Conservation (phyloP, 2,329 filamentous ascomycete genomes). For the Neonectria ditissima region DNA sequence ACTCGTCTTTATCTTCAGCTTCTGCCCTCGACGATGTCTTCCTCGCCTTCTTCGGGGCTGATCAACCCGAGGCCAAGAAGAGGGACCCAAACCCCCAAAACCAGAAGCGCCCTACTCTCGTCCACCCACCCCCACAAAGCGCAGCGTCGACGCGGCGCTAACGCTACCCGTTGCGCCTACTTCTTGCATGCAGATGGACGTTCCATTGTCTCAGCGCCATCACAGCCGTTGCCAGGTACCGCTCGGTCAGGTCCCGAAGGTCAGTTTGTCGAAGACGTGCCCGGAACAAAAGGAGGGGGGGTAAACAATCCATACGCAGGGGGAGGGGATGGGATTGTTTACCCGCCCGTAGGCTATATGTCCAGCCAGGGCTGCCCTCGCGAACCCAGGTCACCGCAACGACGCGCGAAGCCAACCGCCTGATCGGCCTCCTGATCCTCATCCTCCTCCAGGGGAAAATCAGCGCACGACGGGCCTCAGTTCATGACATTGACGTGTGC, state of each 20-base stretch:
- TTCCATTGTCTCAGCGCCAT: slow-evolving; percentile 37
- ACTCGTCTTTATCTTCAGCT: background rate
- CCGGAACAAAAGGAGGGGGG: background rate
- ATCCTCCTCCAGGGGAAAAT: slow-evolving; percentile 8
- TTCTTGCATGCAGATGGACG: slow-evolving; percentile 33
- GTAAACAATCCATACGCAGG: slow-evolving; percentile 9
- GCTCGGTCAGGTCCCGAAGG: slow-evolving; percentile 45
- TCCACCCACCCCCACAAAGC: slow-evolving; percentile 36
- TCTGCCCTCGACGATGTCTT: slow-evolving; percentile 12
- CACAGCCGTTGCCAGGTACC: slow-evolving; percentile 35
- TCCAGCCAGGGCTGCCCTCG: slow-evolving; percentile 16
- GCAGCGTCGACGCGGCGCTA: slow-evolving; percentile 37
- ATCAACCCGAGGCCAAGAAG: slow-evolving; percentile 37
- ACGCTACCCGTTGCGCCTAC: slow-evolving; percentile 36
- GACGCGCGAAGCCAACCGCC: slow-evolving; percentile 14
- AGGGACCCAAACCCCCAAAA: slow-evolving; percentile 23
- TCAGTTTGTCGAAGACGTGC: slow-evolving; percentile 12
- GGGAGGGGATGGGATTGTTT: slow-evolving; percentile 13
- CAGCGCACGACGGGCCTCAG: slow-evolving; percentile 26
- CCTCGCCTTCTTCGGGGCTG: slow-evolving; percentile 30
- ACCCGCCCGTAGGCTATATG: slow-evolving; percentile 26
- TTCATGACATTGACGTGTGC: slow-evolving; percentile 10
- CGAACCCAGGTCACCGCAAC: background rate
- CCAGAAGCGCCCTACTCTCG: slow-evolving; percentile 23
- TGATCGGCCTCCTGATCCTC: slow-evolving; percentile 19